Percentiles rank a stretch among this genome's conserved stretches.
Evolutionary conservation across 228 moss, liverwort and hornwort species (phyloP).

Genomic region (Sphagnum fallax): DNA sequence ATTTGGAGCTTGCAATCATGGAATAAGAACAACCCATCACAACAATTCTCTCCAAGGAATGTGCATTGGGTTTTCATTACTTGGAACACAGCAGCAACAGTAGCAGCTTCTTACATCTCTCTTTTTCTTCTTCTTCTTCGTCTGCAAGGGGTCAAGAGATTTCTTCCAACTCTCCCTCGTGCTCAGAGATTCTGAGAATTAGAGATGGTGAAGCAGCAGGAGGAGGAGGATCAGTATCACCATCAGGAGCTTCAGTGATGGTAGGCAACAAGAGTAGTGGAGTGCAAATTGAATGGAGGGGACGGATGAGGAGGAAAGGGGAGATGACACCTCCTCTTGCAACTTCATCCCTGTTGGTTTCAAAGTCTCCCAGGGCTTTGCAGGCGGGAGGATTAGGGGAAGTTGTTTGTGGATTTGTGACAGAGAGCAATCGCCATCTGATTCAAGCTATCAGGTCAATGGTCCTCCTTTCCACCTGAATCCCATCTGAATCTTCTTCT

Average conservation of each 20-base stretch:
- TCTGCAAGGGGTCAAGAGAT: not conserved
- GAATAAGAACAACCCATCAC: too few relatives aligned
- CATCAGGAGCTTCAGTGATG: too few relatives aligned
- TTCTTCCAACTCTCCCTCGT: not conserved
- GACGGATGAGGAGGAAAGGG: not conserved
- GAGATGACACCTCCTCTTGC: slow-evolving; percentile 10
- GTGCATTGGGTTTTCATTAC: too few relatives aligned
- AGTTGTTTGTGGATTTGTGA: slow-evolving; percentile 16
- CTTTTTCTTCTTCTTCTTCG: too few relatives aligned
- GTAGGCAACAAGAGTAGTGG: not conserved
- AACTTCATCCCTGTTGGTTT: slow-evolving; percentile 15
- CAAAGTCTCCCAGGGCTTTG: slow-evolving; percentile 23
- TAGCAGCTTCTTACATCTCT: too few relatives aligned
- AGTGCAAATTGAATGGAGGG: not conserved
- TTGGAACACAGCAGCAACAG: too few relatives aligned
- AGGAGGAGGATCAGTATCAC: too few relatives aligned
- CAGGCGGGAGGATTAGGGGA: slow-evolving; percentile 25
- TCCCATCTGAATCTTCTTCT: not conserved
- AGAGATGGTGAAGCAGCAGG: not conserved
- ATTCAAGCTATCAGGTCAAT: slow-evolving; percentile 35
- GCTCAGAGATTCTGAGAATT: not conserved
- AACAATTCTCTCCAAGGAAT: too few relatives aligned
- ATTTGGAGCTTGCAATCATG: too few relatives aligned
- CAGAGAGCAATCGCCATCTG: slow-evolving; percentile 31
- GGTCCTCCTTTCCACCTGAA: not conserved